phyloP scores from a whole-genome alignment of 1,139 yeast species.

The Sugiyamaella paludigena region DNA sequence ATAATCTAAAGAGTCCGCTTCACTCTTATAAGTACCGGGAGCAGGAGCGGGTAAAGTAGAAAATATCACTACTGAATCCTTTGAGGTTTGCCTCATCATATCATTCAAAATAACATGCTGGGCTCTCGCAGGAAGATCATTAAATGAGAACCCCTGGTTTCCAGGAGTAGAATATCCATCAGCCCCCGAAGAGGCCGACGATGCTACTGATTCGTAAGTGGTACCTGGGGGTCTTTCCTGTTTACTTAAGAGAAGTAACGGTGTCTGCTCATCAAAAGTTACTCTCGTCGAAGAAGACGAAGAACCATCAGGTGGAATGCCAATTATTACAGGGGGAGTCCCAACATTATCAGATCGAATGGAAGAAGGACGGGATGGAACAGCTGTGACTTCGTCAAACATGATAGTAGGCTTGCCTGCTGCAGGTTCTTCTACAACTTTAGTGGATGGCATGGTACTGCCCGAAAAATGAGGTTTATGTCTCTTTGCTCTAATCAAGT shows the following conservation, averaged over 20 bases:
- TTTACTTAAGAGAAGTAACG: conserved; percentile 15
- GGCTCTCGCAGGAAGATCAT: conserved; percentile 84
- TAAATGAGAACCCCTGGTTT: conserved; percentile 51
- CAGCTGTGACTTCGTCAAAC: conserved; percentile 38
- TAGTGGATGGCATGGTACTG: conserved; percentile 72
- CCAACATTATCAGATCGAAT: conserved; percentile 8
- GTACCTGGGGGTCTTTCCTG: not conserved
- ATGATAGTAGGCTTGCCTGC: conserved; percentile 59
- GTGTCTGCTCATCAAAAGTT: conserved; percentile 14
- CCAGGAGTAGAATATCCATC: conserved; percentile 5
- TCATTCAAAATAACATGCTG: conserved; percentile 88
- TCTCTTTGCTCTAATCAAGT: conserved; percentile 23
- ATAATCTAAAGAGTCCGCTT: conserved; percentile 68
- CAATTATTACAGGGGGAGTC: not conserved
- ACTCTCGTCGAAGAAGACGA: not conserved
- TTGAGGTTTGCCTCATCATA: conserved; percentile 65
- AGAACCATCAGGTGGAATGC: too few species aligned
- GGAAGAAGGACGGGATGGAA: conserved; percentile 12
- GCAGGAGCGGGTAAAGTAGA: conserved; percentile 89
- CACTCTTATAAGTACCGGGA: conserved; percentile 72
- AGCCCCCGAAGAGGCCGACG: conserved; percentile 1
- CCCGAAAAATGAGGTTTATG: conserved; percentile 68
- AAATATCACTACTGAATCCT: conserved; percentile 65
- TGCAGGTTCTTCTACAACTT: conserved; percentile 63
- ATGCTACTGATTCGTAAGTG: too few species aligned